Evolutionary conservation across 2,329 filamentous ascomycete species (phyloP), one percentile per base, ranked within the genome.

Genomic region (Trichoderma harzianum): DNA sequence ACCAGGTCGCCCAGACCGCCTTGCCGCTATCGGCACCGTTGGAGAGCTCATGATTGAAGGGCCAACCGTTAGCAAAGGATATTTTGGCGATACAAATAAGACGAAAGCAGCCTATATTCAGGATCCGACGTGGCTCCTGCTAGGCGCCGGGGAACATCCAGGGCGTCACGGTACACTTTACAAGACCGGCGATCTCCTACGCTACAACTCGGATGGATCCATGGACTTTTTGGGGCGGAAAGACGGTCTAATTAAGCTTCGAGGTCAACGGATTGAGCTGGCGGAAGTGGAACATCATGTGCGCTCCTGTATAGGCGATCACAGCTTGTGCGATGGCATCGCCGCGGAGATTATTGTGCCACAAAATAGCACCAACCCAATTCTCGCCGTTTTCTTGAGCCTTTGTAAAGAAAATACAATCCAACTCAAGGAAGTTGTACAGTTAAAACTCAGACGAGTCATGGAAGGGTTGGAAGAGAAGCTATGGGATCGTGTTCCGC

Each of bases 21-120:
- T 80, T 0, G 74, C 74, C 0, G 74, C 79, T 0, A 68, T 76
- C 28, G 76, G 78, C 0, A 53, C 60, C 0, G 60, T 77, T 7
- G 79, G 78, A 3, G 79, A 80, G 34, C 70, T 80, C 1, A 66
- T 79, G 0, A 47, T 80, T 5, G 77, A 80, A 57, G 78, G 79
- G 1, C 74, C 75, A 30, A 62, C 57, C 21, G 3, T 72, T 76
- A 3, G 66, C 80, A 7, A 74, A 73, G 0, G 78, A 7, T 82
- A 77, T 34, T 62, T 70, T 36, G 39, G 26, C 1, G 57, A 70
- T 30, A 16, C 16, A 18, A 18, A 55, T 4, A 73, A 72, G 57
- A 68, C 69, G 5, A 51, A 34, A 5, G 62, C 69, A 16, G 61
- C 71, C 16, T 66, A 74, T 18, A 62, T 74, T 26, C 36, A 70